Evolutionary conservation across 208 protist species (phyloP), one percentile per base, ranked within the genome.

Genomic region (Wallacemonas collosoma): DNA sequence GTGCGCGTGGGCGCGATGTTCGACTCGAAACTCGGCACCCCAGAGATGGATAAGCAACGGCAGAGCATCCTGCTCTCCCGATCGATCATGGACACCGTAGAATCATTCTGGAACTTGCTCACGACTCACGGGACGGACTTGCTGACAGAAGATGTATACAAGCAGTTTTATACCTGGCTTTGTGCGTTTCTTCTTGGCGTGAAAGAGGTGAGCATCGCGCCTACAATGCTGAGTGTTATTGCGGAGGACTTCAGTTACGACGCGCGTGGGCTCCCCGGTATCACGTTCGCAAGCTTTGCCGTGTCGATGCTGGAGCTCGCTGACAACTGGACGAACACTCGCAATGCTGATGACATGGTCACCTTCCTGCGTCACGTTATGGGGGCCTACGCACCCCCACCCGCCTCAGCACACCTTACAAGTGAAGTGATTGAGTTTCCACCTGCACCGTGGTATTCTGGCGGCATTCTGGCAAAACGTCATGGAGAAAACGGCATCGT

Each of bases 221-320:
- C 85, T 2, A 77, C 83, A 7, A 88, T 80, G 38, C 78, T 83
- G 55, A 73, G 75, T 9, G 77, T 79, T 45, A 82, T 89, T 55
- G 77, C 64, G 6, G 85, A 89, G 14, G 89, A 94, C 56, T 87
- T 75, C 66, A 62, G 68, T 15, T 90, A 83, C 65, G 89, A 94
- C 58, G 71, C 73, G 43, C 72, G 75, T 57, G 76, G 62, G 36
- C 74, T 75, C 2, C 65, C 36, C 48, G 86, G 81, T 12, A 73
- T 95, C 0, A 63, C 67, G 2, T 95, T 92, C 78, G 85, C 67
- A 35, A 69, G 75, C 35, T 95, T 93, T 72, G 79, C 79, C 11
- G 43, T 86, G 47, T 90, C 84, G 0, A 86, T 93, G 73, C 78
- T 95, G 9, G 87, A 95, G 68, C 61, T 93, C 14, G 88, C 82